Percentiles rank a stretch among this genome's conserved stretches.
Evolutionary conservation across 2,329 filamentous ascomycete genomes (phyloP).

Genomic region (Ascochyta lentis): DNA sequence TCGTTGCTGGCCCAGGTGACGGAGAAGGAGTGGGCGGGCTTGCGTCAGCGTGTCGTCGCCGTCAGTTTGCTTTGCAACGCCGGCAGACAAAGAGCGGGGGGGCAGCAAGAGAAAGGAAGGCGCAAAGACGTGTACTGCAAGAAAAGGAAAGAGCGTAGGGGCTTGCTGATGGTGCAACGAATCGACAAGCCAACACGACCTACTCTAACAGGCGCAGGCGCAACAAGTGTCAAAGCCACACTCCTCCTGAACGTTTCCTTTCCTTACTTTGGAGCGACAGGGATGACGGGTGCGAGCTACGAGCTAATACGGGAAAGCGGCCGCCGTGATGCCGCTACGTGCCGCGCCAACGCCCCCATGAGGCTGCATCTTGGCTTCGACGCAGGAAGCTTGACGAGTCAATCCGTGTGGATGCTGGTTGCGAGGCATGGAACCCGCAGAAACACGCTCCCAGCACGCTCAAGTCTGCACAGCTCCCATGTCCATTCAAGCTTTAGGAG

Average conservation of each 20-base stretch:
- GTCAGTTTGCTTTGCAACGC: background rate
- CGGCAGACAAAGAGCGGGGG: background rate
- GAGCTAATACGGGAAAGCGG: slow-evolving; percentile 16
- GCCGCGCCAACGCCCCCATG: slow-evolving; percentile 8
- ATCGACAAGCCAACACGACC: background rate
- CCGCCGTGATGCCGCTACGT: slow-evolving; percentile 18
- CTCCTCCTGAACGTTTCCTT: slow-evolving; percentile 19
- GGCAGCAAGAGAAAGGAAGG: slow-evolving; percentile 1
- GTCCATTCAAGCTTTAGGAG: background rate
- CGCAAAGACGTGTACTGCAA: slow-evolving; percentile 6
- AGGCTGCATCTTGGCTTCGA: slow-evolving; percentile 5
- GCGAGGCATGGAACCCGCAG: background rate
- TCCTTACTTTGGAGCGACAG: slow-evolving; percentile 15
- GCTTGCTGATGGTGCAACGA: slow-evolving; percentile 6
- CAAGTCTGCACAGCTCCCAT: background rate
- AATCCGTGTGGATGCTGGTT: background rate
- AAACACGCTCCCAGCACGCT: too few species aligned
- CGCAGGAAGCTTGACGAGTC: background rate
- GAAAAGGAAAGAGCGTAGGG: slow-evolving; percentile 20
- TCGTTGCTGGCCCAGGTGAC: slow-evolving; percentile 6
- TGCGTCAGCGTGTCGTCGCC: slow-evolving; percentile 9
- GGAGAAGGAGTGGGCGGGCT: slow-evolving; percentile 3
- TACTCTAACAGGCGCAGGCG: background rate
- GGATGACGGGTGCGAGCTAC: slow-evolving; percentile 11
- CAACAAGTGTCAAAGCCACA: slow-evolving; percentile 19